These are phyloP conservation scores for Rhodosporidiobolus odoratus DNA, from an alignment of 768 basidiomycete genomes.

Conservation along the genomic window DNA sequence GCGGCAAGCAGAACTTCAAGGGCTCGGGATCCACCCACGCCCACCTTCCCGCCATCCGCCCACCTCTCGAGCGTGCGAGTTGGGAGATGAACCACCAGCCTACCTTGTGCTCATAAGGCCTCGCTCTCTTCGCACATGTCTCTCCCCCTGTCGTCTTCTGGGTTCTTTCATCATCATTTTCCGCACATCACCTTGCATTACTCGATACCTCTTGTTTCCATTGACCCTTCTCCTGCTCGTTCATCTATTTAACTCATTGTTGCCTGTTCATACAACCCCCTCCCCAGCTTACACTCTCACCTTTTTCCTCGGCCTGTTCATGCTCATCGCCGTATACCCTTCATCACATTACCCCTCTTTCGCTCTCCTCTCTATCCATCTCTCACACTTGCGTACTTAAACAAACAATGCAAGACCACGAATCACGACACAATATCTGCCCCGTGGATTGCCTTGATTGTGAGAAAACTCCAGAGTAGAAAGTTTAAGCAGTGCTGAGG, in stretches of 20 bases:
- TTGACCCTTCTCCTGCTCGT: not conserved
- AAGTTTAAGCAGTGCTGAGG: too few relatives aligned
- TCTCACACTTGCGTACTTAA: too few relatives aligned
- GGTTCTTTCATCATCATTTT: too few relatives aligned
- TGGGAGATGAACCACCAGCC: constrained; percentile 34
- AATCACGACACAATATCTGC: too few relatives aligned
- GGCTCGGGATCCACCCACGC: not conserved
- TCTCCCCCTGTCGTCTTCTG: not conserved
- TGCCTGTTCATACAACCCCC: not conserved
- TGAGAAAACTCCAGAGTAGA: too few relatives aligned
- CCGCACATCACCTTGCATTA: not conserved
- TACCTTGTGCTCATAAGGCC: not conserved
- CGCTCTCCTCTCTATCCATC: not conserved
- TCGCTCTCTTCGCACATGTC: not conserved
- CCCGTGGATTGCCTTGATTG: too few relatives aligned
- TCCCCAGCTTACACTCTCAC: not conserved
- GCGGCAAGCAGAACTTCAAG: constrained; percentile 45
- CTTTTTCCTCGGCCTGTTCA: constrained; percentile 2
- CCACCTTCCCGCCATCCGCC: constrained; percentile 2
- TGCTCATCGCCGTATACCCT: not conserved
- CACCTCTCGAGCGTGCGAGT: constrained; percentile 30
- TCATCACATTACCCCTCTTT: not conserved
- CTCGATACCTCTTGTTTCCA: not conserved
- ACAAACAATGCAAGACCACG: too few relatives aligned
- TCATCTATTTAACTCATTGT: too few relatives aligned